Evolutionary conservation across 352 stramenopile species (phyloP).

Genomic region (Phytopythium litorale): DNA sequence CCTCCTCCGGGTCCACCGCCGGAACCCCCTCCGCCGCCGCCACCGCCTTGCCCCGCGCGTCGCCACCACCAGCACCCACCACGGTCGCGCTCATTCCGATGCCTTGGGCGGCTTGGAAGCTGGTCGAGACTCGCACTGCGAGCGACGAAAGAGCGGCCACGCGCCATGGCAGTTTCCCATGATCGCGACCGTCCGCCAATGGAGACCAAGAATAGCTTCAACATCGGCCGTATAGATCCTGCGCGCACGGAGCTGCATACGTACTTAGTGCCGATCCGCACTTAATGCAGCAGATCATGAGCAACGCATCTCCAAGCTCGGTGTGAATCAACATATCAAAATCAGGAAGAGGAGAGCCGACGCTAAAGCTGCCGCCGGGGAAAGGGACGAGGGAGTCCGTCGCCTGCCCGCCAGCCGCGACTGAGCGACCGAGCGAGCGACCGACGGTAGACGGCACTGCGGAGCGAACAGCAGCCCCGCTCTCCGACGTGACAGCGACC

Average conservation of each 20-base stretch:
- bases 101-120: background rate
- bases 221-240: background rate
- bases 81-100: background rate
- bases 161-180: background rate
- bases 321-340: too few species aligned
- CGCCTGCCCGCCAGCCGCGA: too few species aligned
- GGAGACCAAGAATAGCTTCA: conserved; percentile 2
- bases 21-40: background rate
- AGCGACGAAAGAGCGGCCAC: background rate
- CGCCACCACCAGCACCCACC: background rate
- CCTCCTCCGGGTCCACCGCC: conserved; percentile 1
- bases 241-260: too few species aligned
- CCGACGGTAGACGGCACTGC: background rate
- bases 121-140: background rate
- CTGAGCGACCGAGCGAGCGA: too few species aligned
- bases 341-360: too few species aligned
- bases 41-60: background rate
- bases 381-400: too few species aligned
- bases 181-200: background rate
- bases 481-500: background rate
- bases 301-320: too few species aligned
- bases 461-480: background rate
- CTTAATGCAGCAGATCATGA: too few species aligned
- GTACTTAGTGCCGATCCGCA: too few species aligned
- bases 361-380: too few species aligned